Evolutionary conservation across 176 grass and related monocot genomes (phyloP), one percentile per base, ranked within the genome.

Genomic region (Avena atlantica): DNA sequence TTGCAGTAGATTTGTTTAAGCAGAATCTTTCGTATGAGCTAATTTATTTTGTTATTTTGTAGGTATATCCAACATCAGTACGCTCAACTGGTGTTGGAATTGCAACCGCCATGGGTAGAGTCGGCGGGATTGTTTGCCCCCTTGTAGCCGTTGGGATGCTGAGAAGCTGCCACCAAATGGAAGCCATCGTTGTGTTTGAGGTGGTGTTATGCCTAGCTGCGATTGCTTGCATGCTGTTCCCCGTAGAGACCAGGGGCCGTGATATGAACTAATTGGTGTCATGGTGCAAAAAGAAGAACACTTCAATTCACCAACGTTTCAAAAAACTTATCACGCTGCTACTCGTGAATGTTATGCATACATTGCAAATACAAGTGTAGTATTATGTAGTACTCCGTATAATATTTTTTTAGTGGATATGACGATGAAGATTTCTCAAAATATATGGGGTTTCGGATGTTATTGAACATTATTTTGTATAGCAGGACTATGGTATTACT

Each of bases 51-150:
- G 19, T 34, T 69, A 11, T 76, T 29, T 63, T 85, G 0, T 59
- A 98, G 95, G 62, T 95, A 58, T 98, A 98, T 25, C 93, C 93
- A 44, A 95, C 95, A 11, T 85, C 89, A 3, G 89, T 88, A 0
- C 91, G 95, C 50, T 90, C 91, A 6, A 98, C 93, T 0, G 95
- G 95, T 10, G 76, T 95, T 29, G 95, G 95, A 53, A 74, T 86
- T 13, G 91, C 92, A 9, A 83, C 55, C 0, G 86, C 92, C 63
- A 78, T 97, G 1, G 93, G 95, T 12, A 95, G 90, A 85, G 68
- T 95, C 12, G 95, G 95, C 20, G 95, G 93, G 14, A 45, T 92
- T 37, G 58, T 98, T 62, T 93, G 95, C 78, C 95, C 93, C 17
- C 69, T 98, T 9, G 88, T 92, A 5, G 95, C 91, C 0, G 87